phyloP scores from a whole-genome alignment of 1,284 basidiomycete species.

The Melampsora americana region DNA sequence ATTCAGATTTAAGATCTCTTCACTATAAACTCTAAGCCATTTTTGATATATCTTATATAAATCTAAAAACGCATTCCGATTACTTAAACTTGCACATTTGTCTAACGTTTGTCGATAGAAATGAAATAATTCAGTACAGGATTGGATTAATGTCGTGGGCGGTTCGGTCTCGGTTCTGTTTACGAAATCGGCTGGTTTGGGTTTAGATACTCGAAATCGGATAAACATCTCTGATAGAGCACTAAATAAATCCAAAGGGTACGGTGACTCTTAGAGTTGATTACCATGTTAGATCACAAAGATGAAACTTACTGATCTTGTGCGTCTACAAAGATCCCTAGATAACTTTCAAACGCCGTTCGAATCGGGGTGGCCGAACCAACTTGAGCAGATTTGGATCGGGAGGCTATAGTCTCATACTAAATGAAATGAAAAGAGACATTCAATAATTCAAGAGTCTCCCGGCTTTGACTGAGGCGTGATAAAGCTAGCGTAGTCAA shows the following conservation, averaged over 20 bases:
- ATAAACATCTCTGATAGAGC: slow-evolving; percentile 75
- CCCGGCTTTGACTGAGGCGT: not conserved
- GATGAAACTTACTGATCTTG: slow-evolving; percentile 74
- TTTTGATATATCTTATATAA: slow-evolving; percentile 77
- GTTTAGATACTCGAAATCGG: slow-evolving; percentile 66
- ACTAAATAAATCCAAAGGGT: slow-evolving; percentile 56
- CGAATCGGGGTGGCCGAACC: slow-evolving; percentile 65
- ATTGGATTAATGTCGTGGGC: slow-evolving; percentile 72
- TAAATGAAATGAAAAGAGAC: slow-evolving; percentile 43
- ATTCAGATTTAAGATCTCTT: slow-evolving; percentile 57
- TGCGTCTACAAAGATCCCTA: slow-evolving; percentile 88
- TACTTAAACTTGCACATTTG: slow-evolving; percentile 80
- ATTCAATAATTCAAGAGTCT: not conserved
- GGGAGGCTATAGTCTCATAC: slow-evolving; percentile 55
- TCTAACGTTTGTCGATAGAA: slow-evolving; percentile 94
- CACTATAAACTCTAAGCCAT: slow-evolving; percentile 89
- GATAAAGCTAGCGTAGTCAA: not conserved
- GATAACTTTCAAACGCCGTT: slow-evolving; percentile 83
- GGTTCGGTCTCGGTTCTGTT: slow-evolving; percentile 54
- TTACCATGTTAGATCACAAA: no score
- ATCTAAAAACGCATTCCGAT: slow-evolving; percentile 73
- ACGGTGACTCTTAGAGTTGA: not conserved
- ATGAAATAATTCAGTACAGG: slow-evolving; percentile 94
- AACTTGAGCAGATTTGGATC: slow-evolving; percentile 48
- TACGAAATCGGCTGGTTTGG: slow-evolving; percentile 60